Evolutionary conservation across 768 basidiomycete species (phyloP).

Genomic region (Boletus pseudo-olivaceus): DNA sequence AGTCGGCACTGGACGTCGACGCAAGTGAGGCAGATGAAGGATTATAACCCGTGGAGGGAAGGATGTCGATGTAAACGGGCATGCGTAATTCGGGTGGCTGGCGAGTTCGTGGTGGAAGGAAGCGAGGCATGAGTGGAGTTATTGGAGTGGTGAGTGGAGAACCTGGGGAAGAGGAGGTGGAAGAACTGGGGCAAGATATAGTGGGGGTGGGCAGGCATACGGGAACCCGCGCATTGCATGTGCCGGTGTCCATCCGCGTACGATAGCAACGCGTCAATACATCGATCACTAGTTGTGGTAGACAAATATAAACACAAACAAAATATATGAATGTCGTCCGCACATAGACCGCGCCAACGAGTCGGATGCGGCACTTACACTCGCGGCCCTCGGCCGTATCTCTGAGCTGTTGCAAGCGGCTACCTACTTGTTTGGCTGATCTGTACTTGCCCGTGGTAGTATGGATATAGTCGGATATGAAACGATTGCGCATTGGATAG

Average conservation of each 20-base stretch:
- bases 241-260: constrained; percentile 22
- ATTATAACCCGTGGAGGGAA: constrained; percentile 12
- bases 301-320: constrained; percentile 32
- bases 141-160: constrained; percentile 12
- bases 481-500: constrained; percentile 76
- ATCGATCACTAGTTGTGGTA: constrained; percentile 29
- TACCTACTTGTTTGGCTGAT: constrained; percentile 77
- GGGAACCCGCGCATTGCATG: constrained; percentile 17
- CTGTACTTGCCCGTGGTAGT: constrained; percentile 64
- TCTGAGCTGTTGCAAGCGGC: constrained; percentile 72
- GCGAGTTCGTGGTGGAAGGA: constrained; percentile 21
- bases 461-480: constrained; percentile 76
- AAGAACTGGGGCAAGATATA: constrained; percentile 29
- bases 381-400: constrained; percentile 71
- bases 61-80: constrained; percentile 35
- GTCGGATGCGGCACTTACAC: constrained; percentile 42
- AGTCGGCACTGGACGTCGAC: background rate
- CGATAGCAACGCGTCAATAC: constrained; percentile 33
- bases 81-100: constrained; percentile 24
- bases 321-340: constrained; percentile 25
- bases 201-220: constrained; percentile 15
- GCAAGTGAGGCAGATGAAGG: background rate
- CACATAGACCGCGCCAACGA: constrained; percentile 22
- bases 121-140: constrained; percentile 19
- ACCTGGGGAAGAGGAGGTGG: constrained; percentile 18